A percentile compares a stretch with the other conserved stretches of the same genome.
Evolutionary conservation across 805 yeast species (phyloP).

Genomic region (Starmerella asiatica): DNA sequence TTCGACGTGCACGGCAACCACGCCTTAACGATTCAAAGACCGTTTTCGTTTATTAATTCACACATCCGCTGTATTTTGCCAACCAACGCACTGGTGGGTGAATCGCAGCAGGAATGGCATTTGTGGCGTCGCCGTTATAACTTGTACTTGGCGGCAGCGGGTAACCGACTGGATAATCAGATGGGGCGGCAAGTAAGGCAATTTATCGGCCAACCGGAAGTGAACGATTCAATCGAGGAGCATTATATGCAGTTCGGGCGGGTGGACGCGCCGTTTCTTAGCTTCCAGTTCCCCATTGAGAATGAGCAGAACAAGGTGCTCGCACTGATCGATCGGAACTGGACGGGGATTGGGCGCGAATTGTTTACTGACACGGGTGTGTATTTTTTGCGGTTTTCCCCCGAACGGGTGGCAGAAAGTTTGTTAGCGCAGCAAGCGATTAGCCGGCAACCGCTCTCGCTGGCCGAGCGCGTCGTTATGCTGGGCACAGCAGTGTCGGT

Average conservation of each 20-base stretch:
- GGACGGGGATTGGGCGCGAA: conserved; percentile 92
- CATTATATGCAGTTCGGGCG: conserved; percentile 67
- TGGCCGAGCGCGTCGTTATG: conserved; percentile 75
- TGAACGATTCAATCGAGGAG: conserved; percentile 22
- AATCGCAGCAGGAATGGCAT: conserved; percentile 88
- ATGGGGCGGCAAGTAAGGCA: no score
- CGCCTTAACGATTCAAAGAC: conserved; percentile 47
- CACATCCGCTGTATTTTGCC: conserved; percentile 66
- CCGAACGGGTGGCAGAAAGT: conserved; percentile 26
- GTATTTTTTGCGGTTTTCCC: conserved; percentile 5
- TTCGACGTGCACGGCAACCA: conserved; percentile 27
- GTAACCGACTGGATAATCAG: neutral
- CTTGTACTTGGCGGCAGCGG: conserved; percentile 35
- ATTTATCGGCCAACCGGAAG: neutral
- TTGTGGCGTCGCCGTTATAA: conserved; percentile 83
- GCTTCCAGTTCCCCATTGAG: conserved; percentile 71
- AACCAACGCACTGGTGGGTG: conserved; percentile 52
- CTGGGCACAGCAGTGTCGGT: conserved; percentile 81
- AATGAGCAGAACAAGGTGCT: conserved; percentile 46
- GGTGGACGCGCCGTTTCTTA: conserved; percentile 73
- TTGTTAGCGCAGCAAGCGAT: conserved; percentile 5
- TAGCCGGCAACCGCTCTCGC: conserved; percentile 32
- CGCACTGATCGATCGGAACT: conserved; percentile 77
- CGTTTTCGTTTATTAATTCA: conserved; percentile 79
- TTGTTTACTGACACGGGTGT: conserved; percentile 82